Base-by-base conservation (phyloP, 2,329 filamentous ascomycete species). In the Trichoderma afroharzianum region DNA sequence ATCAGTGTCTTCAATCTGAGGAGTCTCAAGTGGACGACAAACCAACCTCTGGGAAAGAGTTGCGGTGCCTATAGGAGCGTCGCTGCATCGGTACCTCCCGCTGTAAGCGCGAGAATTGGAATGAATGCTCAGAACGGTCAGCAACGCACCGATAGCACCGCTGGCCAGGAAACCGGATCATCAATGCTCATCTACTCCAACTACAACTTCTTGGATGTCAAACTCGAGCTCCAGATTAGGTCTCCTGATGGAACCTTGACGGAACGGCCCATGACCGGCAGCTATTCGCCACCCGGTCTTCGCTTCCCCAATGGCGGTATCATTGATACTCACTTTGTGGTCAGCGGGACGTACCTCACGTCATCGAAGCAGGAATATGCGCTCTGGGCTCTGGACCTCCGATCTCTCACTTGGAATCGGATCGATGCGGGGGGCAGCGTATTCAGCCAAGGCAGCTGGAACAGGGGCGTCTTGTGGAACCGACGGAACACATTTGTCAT, bases 281-380 rank as follows among this genome's bases (percentile, higher is more conserved):
- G 89, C 6, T 93, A 94, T 73, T 97, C 94, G 9, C 96, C 96
- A 0, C 96, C 96, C 0, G 96, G 96, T 1, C 86, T 99, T 59
- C 91, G 96, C 11, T 99, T 99, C 77, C 96, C 96, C 1, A 99
- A 98, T 74, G 96, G 96, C 33, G 96, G 95, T 55, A 90, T 99
- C 62, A 95, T 98, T 75, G 95, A 97, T 80, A 95, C 94, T 6
- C 93, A 98, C 80, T 98, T 99, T 77, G 94, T 99, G 57, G 95
- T 99, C 26, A 98, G 95, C 79, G 96, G 96, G 32, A 99, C 96
- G 0, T 98, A 98, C 79, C 87, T 99, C 71, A 99, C 96, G 0
- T 98, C 95, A 1, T 98, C 95, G 1, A 98, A 98, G 82, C 95
- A 98, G 79, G 96, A 99, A 80, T 99, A 98, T 81, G 95, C 96